Base-by-base conservation (phyloP, 2,329 filamentous ascomycete genomes). In the Ascochyta clinopodiicola region DNA sequence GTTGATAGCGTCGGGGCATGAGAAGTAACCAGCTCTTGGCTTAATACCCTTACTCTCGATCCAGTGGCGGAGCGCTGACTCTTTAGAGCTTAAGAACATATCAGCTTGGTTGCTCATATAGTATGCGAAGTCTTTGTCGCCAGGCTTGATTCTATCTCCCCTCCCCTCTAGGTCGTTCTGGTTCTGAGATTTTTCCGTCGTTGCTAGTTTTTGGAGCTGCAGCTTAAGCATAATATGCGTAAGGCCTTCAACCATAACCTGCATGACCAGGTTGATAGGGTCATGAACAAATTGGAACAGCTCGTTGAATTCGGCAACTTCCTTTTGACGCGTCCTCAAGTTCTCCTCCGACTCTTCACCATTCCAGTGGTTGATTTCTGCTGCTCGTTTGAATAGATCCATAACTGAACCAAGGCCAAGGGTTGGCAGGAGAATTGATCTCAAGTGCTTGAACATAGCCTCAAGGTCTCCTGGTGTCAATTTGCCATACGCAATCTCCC, bases 401-500 rank as follows among this genome's bases (percentile, higher is more conserved):
- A 89, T 85, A 6, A 91, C 82, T 1, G 88, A 89, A 42, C 83
- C 84, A 51, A 93, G 81, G 0, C 89, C 89, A 3, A 86, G 77
- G n/a, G 89, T 74, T 0, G 90, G 89, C 15, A 90, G 80, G 68
- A 89, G 80, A 25, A 90, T 82, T 5, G 78, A 76, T 15, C 87
- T 83, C 29, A 92, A 72, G 4, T 85, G 77, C 45, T 80, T 81
- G 61, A 84, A 86, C 3, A 89, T 81, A 32, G 83, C 75, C 51
- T 87, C 81, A 8, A 91, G 74, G 58, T 92, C 88, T 51, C 88
- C 83, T 0, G 88, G 83, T 6, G 83, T 82, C 5, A 92, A 75
- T 62, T 88, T 88, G 1, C 89, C 89, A 68, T 84, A 85, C 0
- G 88, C 88, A n/a, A 89, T 73, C 62, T 93, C 90, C 48, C 89